Base-by-base conservation (phyloP, 2,329 filamentous ascomycete species). In the Zasmidium citrigriseum region DNA sequence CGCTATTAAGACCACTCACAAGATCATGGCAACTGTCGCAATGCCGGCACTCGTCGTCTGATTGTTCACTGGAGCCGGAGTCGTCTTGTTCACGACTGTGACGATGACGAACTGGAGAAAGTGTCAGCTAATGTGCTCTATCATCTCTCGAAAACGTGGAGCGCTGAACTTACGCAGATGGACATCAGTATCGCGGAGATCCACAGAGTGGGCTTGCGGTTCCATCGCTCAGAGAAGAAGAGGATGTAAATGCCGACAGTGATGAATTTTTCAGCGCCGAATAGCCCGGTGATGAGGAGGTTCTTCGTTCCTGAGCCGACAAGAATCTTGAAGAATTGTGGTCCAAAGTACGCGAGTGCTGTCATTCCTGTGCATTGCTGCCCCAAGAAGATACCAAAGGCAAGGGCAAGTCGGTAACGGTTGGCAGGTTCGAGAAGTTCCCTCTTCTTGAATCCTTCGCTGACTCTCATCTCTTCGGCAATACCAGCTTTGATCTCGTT, bases 321-420 rank as follows among this genome's bases (percentile, higher is more conserved):
- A 2, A 83, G 75, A 0, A 83, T 69, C 21, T 77, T 77, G 67
- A 84, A 83, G 68, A 83, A 83, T 64, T 84, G 82, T 2, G 82
- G 81, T 0, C 79, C 80, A 52, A 82, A 83, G 67, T 83, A 83
- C 7, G 80, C 80, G 60, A 83, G 76, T 0, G 82, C 81, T 0
- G 81, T 83, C 22, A 80, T 80, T 2, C 81, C 82, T 1, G 81
- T 84, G 7, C 80, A 80, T 55, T 83, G 81, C 62, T 83, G 81
- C 0, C 79, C 79, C 2, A 80, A 73, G 65, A 84, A 83, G 44
- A 83, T 72, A 49, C 78, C 76, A 1, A 77, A 78, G 2, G 80
- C 73, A 14, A 77, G 64, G 2, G 80, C 65, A 0, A 80, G 76
- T 55, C 75, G 79, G 59, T 78, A 72, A 58, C 82, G 81, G 16